phyloP scores from a whole-genome alignment of 2,329 filamentous ascomycete species.

The Pseudovirgaria hyperparasitica region DNA sequence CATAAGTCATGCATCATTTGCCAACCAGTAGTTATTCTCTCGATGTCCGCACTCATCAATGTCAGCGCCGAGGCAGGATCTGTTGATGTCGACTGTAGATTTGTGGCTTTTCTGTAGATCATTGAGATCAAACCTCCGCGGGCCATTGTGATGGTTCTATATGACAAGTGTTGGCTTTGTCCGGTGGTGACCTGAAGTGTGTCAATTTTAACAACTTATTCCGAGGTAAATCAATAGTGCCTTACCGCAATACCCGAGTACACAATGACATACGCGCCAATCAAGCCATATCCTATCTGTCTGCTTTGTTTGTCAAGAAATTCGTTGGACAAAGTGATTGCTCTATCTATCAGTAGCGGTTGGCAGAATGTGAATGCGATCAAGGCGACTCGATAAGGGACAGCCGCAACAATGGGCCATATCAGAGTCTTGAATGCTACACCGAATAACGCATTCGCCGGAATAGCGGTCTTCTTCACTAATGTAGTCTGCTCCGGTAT shows the following conservation, averaged over 20 bases:
- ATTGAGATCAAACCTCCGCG: conserved; percentile 22
- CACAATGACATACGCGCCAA: conserved; percentile 20
- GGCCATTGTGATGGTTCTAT: conserved; percentile 21
- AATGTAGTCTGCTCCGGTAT: too few relatives aligned
- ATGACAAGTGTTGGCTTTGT: conserved; percentile 21
- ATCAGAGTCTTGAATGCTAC: conserved; percentile 15
- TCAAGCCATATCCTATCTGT: conserved; percentile 20
- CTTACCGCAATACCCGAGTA: conserved; percentile 21
- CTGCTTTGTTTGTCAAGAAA: conserved; percentile 7
- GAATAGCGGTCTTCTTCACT: background rate
- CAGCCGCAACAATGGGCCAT: conserved; percentile 18
- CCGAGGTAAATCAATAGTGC: conserved; percentile 4
- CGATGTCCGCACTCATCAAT: conserved; percentile 24
- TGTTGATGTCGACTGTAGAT: conserved; percentile 15
- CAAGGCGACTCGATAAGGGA: conserved; percentile 16
- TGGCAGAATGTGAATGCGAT: conserved; percentile 25
- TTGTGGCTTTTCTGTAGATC: conserved; percentile 21
- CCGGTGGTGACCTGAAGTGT: conserved; percentile 20
- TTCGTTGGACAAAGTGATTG: conserved; percentile 16
- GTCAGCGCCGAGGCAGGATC: conserved; percentile 19
- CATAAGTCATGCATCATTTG: conserved; percentile 22
- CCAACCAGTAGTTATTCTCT: conserved; percentile 21
- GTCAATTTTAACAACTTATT: conserved; percentile 2
- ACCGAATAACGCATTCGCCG: conserved; percentile 13
- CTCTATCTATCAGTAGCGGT: conserved; percentile 21